Percentiles rank a stretch among this genome's conserved stretches.
phyloP scores from a whole-genome alignment of 805 yeast species.

The Sugiyamaella valdiviana region DNA sequence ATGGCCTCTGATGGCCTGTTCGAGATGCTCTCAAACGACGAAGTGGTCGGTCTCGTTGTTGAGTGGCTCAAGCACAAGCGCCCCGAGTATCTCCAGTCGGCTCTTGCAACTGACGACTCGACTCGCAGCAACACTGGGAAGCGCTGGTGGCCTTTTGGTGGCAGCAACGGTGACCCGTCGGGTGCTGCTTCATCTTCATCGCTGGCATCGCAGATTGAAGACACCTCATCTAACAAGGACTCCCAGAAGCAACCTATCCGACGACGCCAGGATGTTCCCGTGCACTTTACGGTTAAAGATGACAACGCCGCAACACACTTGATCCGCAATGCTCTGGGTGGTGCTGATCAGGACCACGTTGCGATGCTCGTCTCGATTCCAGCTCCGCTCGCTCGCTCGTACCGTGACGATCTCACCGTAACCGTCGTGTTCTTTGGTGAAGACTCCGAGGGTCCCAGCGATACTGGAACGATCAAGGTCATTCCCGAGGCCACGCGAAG shows the following conservation, averaged over 20 bases:
- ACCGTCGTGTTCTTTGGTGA: constrained; percentile 90
- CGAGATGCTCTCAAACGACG: constrained; percentile 87
- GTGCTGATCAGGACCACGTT: constrained; percentile 81
- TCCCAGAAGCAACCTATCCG: constrained; percentile 68
- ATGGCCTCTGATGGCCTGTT: constrained; percentile 92
- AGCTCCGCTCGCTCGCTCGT: constrained; percentile 81
- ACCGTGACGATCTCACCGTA: constrained; percentile 93
- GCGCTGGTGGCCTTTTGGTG: constrained; percentile 6
- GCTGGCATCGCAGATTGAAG: constrained; percentile 26
- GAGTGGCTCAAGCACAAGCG: constrained; percentile 83
- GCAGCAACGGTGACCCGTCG: constrained; percentile 1
- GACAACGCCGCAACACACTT: constrained; percentile 87
- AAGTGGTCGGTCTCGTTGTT: constrained; percentile 85
- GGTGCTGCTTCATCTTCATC: background rate
- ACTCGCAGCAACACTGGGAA: constrained; percentile 1
- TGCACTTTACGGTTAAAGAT: constrained; percentile 52
- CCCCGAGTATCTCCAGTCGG: constrained; percentile 12
- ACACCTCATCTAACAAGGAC: constrained; percentile 41
- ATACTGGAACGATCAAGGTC: constrained; percentile 26
- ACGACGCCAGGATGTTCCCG: constrained; percentile 27
- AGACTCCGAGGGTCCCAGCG: constrained; percentile 18
- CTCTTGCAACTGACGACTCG: constrained; percentile 11
- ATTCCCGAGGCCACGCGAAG: constrained; percentile 27
- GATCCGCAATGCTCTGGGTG: constrained; percentile 88
- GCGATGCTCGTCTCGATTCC: constrained; percentile 87